Base-by-base conservation (phyloP, 306 rosid genomes). In the Cicer cuneatum region DNA sequence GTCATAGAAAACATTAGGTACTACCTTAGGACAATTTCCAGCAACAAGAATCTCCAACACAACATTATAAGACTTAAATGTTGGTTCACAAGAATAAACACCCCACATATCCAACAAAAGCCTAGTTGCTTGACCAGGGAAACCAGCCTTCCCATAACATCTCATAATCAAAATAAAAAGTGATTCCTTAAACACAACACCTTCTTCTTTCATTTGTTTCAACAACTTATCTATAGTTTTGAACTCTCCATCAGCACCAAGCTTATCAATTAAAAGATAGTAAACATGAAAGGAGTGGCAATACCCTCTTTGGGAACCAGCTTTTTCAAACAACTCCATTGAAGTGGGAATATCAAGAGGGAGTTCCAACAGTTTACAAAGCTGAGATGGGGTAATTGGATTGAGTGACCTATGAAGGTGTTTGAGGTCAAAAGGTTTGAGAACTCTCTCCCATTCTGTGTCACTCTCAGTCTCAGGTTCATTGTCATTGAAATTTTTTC, bases 111-210 rank as follows among this genome's bases (percentile, higher is more conserved):
- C 98, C 66, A 91, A 82, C 80, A 94, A 92, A 77, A 94, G 81
- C 85, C 94, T 79, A 69, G 93, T 86, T 29, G 98, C 91, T 58
- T 90, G 97, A 35, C 98, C 98, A 18, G 98, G 97, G 33, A 88
- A 83, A 5, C 85, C 88, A 8, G 91, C 93, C 70, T 80, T 89
- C 48, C 90, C 98, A 75, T 94, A 91, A 76, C 71, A 66, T 73
- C 73, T 91, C 91, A 88, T 91, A 63, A 90, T 87, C 80, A 85
- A 64, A 65, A 91, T 83, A 88, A 91, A 94, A 59, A 90, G 52
- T 33, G 95, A 85, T 85, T 92, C 99, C 13, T 85, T 88, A 69
- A 94, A 86, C 63, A 86, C 85, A 59, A 87, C 5, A 7, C 83
- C 90, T 74, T 88, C 90, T 18, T 90, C 92, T 76, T 88, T 91